A percentile compares a stretch with the other conserved stretches of the same genome.
These are phyloP conservation scores for Penicillium sp. DNA, from an alignment of 2,329 filamentous ascomycete species.

Conservation along the genomic window DNA sequence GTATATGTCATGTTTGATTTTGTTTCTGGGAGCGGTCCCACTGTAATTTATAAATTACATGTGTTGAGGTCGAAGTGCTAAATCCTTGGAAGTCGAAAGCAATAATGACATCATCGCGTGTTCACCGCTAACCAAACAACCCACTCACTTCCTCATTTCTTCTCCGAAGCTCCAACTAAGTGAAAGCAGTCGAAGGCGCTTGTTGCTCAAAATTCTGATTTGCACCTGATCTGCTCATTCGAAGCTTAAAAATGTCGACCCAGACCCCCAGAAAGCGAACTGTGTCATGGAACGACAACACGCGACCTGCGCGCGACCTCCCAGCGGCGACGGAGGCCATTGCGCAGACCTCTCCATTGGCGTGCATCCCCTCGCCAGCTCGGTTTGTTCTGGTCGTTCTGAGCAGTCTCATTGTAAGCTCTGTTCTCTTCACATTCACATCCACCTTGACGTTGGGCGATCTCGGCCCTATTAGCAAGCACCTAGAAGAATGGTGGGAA, in stretches of 20 bases:
- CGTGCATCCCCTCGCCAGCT: constrained; percentile 31
- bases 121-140: constrained; percentile 27
- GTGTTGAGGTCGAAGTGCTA: background rate
- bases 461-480: constrained; percentile 65
- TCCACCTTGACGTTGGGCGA: constrained; percentile 63
- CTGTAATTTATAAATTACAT: constrained; percentile 2
- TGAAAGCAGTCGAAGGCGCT: background rate
- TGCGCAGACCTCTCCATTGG: constrained; percentile 19
- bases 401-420: constrained; percentile 61
- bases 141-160: constrained; percentile 1
- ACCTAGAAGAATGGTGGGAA: constrained; percentile 61
- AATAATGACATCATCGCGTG: constrained; percentile 37
- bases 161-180: background rate
- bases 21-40: background rate
- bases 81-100: constrained; percentile 10
- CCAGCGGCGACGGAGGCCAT: constrained; percentile 13
- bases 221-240: background rate
- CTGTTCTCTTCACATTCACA: constrained; percentile 62
- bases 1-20: background rate
- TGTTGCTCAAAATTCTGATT: background rate
- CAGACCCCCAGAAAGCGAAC: constrained; percentile 28
- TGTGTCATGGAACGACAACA: constrained; percentile 9
- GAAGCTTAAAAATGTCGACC: background rate
- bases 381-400: constrained; percentile 51
- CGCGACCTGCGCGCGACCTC: constrained; percentile 14